Evolutionary conservation across 2,329 filamentous ascomycete species (phyloP), one percentile per base, ranked within the genome.

Genomic region (Capronia americana): DNA sequence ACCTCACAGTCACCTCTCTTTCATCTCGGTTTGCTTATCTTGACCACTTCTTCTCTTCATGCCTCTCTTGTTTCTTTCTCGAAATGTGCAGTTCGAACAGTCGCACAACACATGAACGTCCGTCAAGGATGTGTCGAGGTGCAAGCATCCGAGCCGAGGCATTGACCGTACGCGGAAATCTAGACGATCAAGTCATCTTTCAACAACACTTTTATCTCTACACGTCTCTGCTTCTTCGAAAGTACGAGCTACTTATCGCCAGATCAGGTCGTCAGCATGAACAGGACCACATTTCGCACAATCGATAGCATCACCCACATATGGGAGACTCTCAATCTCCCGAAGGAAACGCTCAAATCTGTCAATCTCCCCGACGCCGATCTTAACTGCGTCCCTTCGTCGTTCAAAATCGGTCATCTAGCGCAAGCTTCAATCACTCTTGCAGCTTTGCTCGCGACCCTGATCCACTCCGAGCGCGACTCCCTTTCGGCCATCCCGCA

Each of bases 401-500:
- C 85, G 0, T 87, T 83, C 77, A 86, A 85, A 64, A 79, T 87
- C 14, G 82, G 79, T 0, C 76, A 82, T 44, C 75, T 88, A 0
- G 85, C 85, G 0, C 85, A 87, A 70, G 77, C 80, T 11, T 78
- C 81, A 0, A 85, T 88, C 28, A 83, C 79, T 0, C 71, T 85
- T 0, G 83, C 85, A 0, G 83, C 83, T 0, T 75, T 88, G 0
- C 73, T 80, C 0, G 85, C 85, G 1, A 79, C 84, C 0, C 76
- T 83, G 8, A 72, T 86, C 12, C 76, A 82, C 65, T 75, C 81
- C 1, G 44, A 74, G 0, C 77, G 79, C 2, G 75, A 77, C 8
- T 6, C 61, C 5, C 70, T 38, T 0, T 30, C 14, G 10, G 0
- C 66, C 0, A 64, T 81, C 0, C 79, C 82, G 0, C 67, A 28